Evolutionary conservation across 1,139 yeast species (phyloP), one percentile per base, ranked within the genome.

Genomic region (Nakaseomyces sp.): DNA sequence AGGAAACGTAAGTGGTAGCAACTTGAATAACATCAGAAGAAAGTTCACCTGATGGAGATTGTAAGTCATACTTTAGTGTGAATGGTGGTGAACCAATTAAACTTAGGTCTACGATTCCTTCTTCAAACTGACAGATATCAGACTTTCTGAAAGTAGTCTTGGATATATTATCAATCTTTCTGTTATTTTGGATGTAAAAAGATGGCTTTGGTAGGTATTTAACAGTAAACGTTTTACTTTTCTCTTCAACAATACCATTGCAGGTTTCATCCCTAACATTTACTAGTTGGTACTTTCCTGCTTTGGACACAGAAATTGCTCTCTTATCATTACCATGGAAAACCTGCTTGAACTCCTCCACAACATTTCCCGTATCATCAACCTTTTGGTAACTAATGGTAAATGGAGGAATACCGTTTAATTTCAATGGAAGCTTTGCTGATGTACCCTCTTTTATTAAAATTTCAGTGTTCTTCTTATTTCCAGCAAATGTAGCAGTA

Each of bases 21-120:
- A 74, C 79, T 43, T 72, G 79, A 13, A 74, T 59, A 30, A 67
- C 67, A 50, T 63, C 57, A 18, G 62, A 48, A 3, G 53, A 39
- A 20, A 55, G 51, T 22, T 54, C 52, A 25, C 85, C 87, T 54
- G 65, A 68, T 3, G 95, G 93, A 38, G 74, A 69, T 29, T 66
- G 67, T 22, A 86, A 68, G 31, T 79, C 78, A 57, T 88, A 89
- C 43, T 77, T 78, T 32, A 89, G 68, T 8, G 76, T 65, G 54
- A 87, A 88, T 25, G 97, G 96, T 0, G 83, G 72, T 4, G 74
- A 66, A 0, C 96, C 96, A 38, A 66, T 57, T 17, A 79, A 63
- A 2, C 67, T 60, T 25, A 80, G 55, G 43, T 74, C 81, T 29
- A 79, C 61, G 1, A 71, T 65, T 47, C 71, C 74, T 44, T 72